Evolutionary conservation across 768 basidiomycete genomes (phyloP).

Genomic region (Lactifluus pinguis): DNA sequence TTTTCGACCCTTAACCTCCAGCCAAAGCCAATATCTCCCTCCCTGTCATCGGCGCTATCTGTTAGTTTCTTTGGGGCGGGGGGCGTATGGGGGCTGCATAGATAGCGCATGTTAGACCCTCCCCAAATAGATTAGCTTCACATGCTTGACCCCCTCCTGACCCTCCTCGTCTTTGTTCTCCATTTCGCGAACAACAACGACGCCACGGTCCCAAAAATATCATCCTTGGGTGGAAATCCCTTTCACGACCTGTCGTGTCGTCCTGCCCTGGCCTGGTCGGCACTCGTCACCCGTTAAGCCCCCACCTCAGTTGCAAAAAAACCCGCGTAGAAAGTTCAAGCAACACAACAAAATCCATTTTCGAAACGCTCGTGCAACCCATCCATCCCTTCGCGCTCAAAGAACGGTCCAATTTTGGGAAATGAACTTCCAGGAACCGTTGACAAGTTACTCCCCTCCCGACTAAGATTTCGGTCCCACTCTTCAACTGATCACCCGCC

Average conservation of each 20-base stretch:
- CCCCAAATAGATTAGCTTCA: neutral
- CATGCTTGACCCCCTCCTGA: no score
- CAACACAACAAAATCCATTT: neutral
- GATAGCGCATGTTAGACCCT: neutral
- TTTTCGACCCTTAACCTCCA: no score
- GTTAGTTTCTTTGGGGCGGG: neutral
- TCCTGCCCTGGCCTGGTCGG: no score
- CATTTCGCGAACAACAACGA: no score
- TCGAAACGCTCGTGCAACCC: neutral
- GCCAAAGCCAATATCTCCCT: neutral
- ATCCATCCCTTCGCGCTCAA: neutral
- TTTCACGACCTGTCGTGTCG: no score
- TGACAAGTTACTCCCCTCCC: neutral
- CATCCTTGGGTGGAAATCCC: no score
- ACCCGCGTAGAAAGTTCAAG: neutral
- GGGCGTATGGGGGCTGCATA: no score
- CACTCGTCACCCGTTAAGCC: no score
- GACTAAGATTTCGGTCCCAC: neutral
- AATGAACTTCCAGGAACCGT: constrained; percentile 3
- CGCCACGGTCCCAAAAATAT: no score
- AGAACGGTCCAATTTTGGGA: neutral
- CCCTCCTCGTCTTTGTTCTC: no score
- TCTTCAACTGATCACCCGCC: neutral
- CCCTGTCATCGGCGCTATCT: neutral
- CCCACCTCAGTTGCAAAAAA: no score